Evolutionary conservation across 2,329 filamentous ascomycete species (phyloP).

Genomic region (Raffaelea deltoideospora): DNA sequence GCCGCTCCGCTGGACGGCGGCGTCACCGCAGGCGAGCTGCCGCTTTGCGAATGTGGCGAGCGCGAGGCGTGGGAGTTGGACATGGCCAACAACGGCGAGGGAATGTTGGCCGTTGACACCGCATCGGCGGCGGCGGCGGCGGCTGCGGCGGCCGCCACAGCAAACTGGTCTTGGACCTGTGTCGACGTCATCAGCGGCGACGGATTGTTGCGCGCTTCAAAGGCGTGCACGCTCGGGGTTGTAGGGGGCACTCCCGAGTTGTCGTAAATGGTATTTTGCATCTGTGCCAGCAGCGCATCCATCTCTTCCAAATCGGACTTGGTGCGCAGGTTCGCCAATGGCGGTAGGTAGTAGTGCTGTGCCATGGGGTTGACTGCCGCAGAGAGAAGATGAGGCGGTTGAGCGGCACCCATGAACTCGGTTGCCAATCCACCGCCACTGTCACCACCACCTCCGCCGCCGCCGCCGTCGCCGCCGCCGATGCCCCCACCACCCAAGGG

Average conservation of each 20-base stretch:
- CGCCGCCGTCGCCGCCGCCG: slow-evolving; percentile 27
- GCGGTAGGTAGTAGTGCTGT: slow-evolving; percentile 75
- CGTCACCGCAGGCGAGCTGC: slow-evolving; percentile 60
- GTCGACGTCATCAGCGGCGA: slow-evolving; percentile 16
- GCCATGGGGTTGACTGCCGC: slow-evolving; percentile 43
- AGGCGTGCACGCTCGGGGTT: slow-evolving; percentile 56
- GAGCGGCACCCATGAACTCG: slow-evolving; percentile 34
- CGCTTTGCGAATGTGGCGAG: slow-evolving; percentile 24
- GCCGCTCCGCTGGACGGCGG: slow-evolving; percentile 61
- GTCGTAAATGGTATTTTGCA: slow-evolving; percentile 93
- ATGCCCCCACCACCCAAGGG: slow-evolving; percentile 16
- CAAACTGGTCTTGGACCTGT: slow-evolving; percentile 16
- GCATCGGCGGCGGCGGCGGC: neutral
- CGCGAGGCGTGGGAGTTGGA: slow-evolving; percentile 38
- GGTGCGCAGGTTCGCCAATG: slow-evolving; percentile 75
- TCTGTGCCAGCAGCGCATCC: slow-evolving; percentile 87
- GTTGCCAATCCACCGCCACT: slow-evolving; percentile 31
- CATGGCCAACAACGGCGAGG: slow-evolving; percentile 42
- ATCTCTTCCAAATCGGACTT: slow-evolving; percentile 91
- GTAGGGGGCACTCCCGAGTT: slow-evolving; percentile 71
- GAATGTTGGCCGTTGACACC: slow-evolving; percentile 39
- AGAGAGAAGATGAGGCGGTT: slow-evolving; percentile 32
- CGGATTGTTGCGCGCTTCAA: slow-evolving; percentile 38
- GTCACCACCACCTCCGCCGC: slow-evolving; percentile 24
- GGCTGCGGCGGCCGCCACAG: slow-evolving; percentile 2